These are phyloP conservation scores for Rubia balearica DNA, from an alignment of 305 asterid genomes.

Conservation along the genomic window DNA sequence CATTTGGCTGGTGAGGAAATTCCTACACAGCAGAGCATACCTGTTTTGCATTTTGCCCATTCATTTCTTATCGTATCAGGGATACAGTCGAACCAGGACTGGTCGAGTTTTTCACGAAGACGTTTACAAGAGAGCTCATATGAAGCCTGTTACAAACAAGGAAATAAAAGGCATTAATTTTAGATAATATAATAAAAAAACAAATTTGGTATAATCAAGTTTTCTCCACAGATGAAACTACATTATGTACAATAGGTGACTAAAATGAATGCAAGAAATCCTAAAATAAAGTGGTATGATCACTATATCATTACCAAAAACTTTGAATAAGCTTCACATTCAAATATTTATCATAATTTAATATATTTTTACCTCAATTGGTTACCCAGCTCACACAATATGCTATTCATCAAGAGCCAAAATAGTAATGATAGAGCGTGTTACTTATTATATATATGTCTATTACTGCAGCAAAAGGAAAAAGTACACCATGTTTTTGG, in stretches of 20 bases:
- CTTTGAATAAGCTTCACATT: neutral
- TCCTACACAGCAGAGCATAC: slow-evolving; percentile 7
- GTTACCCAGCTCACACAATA: neutral
- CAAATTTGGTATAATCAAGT: neutral
- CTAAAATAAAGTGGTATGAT: neutral
- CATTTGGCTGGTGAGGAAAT: neutral
- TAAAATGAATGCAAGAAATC: neutral
- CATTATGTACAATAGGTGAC: neutral
- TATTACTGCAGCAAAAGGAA: neutral
- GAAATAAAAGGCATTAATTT: neutral
- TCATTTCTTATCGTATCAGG: slow-evolving; percentile 18
- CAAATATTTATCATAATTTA: neutral
- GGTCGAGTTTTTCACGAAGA: slow-evolving; percentile 14
- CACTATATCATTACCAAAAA: neutral
- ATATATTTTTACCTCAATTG: neutral
- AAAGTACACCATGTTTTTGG: neutral
- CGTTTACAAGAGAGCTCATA: slow-evolving; percentile 17
- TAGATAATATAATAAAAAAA: neutral
- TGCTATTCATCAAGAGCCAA: neutral
- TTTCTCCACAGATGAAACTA: neutral
- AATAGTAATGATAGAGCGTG: neutral
- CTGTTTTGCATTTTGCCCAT: slow-evolving; percentile 18
- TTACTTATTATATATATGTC: neutral
- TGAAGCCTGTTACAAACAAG: slow-evolving; percentile 9
- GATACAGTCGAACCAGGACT: slow-evolving; percentile 22